These are phyloP conservation scores for Antrodiella citrinella DNA, from an alignment of 768 basidiomycete species.

Conservation along the genomic window DNA sequence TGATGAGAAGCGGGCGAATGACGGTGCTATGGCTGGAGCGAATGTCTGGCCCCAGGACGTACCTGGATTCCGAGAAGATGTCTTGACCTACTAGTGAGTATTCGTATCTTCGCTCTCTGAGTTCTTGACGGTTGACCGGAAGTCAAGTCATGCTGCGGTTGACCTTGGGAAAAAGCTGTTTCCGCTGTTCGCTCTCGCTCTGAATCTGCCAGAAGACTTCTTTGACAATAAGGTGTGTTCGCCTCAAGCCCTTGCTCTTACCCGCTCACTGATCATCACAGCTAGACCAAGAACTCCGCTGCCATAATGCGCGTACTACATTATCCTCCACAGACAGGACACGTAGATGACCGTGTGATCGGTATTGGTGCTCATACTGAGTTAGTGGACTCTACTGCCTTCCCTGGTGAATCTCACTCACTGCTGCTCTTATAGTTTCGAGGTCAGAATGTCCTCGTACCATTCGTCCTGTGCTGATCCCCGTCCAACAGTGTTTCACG, in stretches of 20 bases:
- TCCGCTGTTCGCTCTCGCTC: conserved; percentile 62
- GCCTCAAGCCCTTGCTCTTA: not conserved
- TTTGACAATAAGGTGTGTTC: conserved; percentile 57
- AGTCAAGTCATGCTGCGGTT: conserved; percentile 42
- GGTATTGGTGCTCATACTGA: conserved; percentile 83
- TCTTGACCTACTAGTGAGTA: conserved; percentile 61
- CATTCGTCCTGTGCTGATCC: too few species aligned
- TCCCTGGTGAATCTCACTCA: not conserved
- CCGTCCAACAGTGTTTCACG: conserved; percentile 65
- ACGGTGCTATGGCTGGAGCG: conserved; percentile 56
- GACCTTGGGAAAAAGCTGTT: conserved; percentile 50
- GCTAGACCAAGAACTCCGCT: conserved; percentile 53
- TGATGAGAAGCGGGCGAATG: conserved; percentile 25
- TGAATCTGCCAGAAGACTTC: conserved; percentile 50
- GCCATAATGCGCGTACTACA: conserved; percentile 61
- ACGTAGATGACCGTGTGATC: conserved; percentile 56
- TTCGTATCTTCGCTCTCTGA: not conserved
- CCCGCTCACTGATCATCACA: not conserved
- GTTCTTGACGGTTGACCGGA: not conserved
- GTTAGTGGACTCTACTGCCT: conserved; percentile 31
- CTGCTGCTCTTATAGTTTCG: conserved; percentile 24
- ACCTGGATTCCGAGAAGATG: conserved; percentile 50
- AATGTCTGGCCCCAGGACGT: conserved; percentile 74
- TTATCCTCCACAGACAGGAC: conserved; percentile 66
- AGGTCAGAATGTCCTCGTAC: conserved; percentile 24